These are phyloP conservation scores for Tricholoma hemisulphureum DNA, from an alignment of 768 basidiomycete genomes.

Conservation along the genomic window DNA sequence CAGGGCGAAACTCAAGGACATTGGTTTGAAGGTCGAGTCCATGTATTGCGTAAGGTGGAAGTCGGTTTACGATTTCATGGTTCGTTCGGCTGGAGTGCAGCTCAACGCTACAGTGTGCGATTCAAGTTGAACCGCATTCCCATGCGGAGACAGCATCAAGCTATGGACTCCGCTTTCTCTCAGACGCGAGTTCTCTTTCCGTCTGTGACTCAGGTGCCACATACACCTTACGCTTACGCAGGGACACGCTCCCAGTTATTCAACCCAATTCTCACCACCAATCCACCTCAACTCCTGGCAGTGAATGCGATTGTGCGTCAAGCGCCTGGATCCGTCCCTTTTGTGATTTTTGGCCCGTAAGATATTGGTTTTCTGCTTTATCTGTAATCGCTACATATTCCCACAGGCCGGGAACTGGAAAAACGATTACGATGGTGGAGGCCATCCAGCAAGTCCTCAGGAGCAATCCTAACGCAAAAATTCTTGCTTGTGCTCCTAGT, in stretches of 20 bases:
- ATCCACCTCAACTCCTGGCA: conserved; percentile 48
- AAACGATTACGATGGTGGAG: conserved; percentile 64
- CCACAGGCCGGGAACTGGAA: conserved; percentile 60
- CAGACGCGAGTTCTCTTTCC: conserved; percentile 55
- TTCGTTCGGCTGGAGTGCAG: conserved; percentile 39
- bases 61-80: conserved; percentile 51
- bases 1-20: conserved; percentile 36
- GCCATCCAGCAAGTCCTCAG: conserved; percentile 52
- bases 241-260: conserved; percentile 23
- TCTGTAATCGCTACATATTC: neutral
- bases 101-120: conserved; percentile 46
- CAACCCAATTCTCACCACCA: conserved; percentile 45
- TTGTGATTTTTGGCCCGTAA: conserved; percentile 63
- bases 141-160: conserved; percentile 58
- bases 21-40: conserved; percentile 63
- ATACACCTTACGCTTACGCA: neutral
- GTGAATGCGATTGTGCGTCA: conserved; percentile 46
- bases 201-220: conserved; percentile 23
- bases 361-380: conserved; percentile 20
- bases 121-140: conserved; percentile 60
- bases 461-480: conserved; percentile 35
- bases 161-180: conserved; percentile 44
- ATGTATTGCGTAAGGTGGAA: conserved; percentile 45
- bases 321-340: conserved; percentile 48
- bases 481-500: conserved; percentile 63